Base-by-base conservation (phyloP, 176 grass and related monocot species). In the Carex littledalei region DNA sequence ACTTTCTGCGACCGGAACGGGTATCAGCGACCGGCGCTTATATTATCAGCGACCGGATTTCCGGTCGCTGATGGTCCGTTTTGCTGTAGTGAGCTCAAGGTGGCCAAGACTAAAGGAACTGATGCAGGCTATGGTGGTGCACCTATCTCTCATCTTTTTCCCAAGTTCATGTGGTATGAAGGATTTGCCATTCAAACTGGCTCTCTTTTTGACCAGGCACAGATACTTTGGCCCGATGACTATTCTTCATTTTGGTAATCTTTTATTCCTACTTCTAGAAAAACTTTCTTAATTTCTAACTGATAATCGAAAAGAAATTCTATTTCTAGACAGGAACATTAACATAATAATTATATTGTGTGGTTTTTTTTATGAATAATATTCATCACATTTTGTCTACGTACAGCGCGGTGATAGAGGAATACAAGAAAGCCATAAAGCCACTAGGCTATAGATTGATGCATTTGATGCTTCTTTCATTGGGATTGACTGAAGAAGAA, bases 141-240 rank as follows among this genome's bases (percentile, higher is more conserved):
- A 31, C 86, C 89, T n/a, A 89, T 84, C 63, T 81, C 84, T 16
- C 86, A 63, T 8, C 81, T 57, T 66, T 90, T 90, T 91, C 45
- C 87, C 37, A 90, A 86, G 85, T 84, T 69, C 63, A 92, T 92
- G 92, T 97, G 94, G 90, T 90, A 84, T 32, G 94, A 94, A 85
- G 91, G 84, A 7, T 97, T 90, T 87, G 84, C 88, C 71, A 88
- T 97, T 86, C 1, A 64, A 3, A 18, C n/a, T 53, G 79, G 79
- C 61, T 79, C 82, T 34, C 54, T 72, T 47, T 31, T 89, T 26
- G 69, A 85, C 50, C 64, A 35, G 6, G 94, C 93, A 31, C 87
- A 84, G 41, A 88, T 62, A 67, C 67, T 94, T 83, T 94, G 92
- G 94, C 90, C 87, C 10, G 80, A 87, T 72, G 90, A 24, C 67